Evolutionary conservation across 768 basidiomycete species (phyloP).

Genomic region (Guyanaporus albipodus): DNA sequence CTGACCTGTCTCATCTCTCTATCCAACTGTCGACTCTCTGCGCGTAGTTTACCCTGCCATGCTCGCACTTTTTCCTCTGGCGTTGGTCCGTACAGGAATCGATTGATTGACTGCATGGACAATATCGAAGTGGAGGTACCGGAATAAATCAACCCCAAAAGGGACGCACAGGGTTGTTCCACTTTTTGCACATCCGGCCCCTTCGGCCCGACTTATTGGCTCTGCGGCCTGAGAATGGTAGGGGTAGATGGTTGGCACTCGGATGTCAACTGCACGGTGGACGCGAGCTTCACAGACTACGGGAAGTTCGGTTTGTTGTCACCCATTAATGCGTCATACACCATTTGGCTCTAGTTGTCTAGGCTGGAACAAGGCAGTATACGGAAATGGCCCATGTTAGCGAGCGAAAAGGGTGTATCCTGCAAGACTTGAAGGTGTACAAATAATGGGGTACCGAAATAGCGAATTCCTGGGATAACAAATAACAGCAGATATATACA

Average conservation of each 20-base stretch:
- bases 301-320: no score
- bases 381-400: no score
- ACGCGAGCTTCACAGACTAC: no score
- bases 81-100: conserved; percentile 94
- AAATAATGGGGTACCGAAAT: no score
- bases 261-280: no score
- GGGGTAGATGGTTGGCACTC: no score
- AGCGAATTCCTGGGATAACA: neutral
- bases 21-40: conserved; percentile 80
- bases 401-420: no score
- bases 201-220: neutral
- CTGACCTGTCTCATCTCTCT: conserved; percentile 95
- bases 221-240: no score
- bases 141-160: conserved; percentile 12
- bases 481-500: conserved; percentile 10
- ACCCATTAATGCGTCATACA: no score
- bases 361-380: no score
- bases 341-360: no score
- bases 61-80: conserved; percentile 88
- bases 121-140: neutral
- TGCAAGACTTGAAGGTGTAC: no score
- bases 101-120: conserved; percentile 81
- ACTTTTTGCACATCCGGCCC: neutral
- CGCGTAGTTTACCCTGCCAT: conserved; percentile 87
- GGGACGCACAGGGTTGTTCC: conserved; percentile 2